These are phyloP conservation scores for Mortierella antarctica DNA, from an alignment of 192 early-diverging fungal species.

Conservation along the genomic window DNA sequence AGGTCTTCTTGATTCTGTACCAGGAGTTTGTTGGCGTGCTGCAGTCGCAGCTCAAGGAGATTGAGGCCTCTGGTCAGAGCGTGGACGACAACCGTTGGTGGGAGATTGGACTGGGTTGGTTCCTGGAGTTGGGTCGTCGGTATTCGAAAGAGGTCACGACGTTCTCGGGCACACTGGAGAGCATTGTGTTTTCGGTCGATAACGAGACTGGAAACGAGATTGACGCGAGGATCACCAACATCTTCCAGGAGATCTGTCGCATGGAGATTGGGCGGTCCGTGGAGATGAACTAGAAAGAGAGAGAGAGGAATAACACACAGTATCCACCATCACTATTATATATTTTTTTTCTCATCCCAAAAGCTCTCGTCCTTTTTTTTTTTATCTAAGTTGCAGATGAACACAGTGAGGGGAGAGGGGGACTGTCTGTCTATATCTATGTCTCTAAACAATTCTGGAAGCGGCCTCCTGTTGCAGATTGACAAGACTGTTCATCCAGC, in stretches of 20 bases:
- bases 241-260: slow-evolving; percentile 51
- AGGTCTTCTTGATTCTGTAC: slow-evolving; percentile 79
- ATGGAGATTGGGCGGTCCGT: slow-evolving; percentile 53
- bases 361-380: neutral
- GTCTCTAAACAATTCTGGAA: slow-evolving; percentile 26
- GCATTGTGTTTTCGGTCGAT: slow-evolving; percentile 58
- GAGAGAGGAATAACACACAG: neutral
- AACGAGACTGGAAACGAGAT: slow-evolving; percentile 29
- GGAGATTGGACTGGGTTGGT: slow-evolving; percentile 62
- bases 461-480: slow-evolving; percentile 38
- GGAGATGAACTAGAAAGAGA: slow-evolving; percentile 29
- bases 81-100: slow-evolving; percentile 33
- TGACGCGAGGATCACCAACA: slow-evolving; percentile 33
- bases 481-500: slow-evolving; percentile 48
- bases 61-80: slow-evolving; percentile 20
- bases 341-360: slow-evolving; percentile 5
- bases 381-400: neutral
- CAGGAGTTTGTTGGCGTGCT: slow-evolving; percentile 71
- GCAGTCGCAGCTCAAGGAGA: slow-evolving; percentile 47
- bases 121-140: slow-evolving; percentile 69
- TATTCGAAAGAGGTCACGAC: slow-evolving; percentile 62
- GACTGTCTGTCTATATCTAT: neutral
- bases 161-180: slow-evolving; percentile 57
- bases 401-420: neutral
- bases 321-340: neutral